phyloP scores from a whole-genome alignment of 768 basidiomycete species.

The Phallus indusiatus region DNA sequence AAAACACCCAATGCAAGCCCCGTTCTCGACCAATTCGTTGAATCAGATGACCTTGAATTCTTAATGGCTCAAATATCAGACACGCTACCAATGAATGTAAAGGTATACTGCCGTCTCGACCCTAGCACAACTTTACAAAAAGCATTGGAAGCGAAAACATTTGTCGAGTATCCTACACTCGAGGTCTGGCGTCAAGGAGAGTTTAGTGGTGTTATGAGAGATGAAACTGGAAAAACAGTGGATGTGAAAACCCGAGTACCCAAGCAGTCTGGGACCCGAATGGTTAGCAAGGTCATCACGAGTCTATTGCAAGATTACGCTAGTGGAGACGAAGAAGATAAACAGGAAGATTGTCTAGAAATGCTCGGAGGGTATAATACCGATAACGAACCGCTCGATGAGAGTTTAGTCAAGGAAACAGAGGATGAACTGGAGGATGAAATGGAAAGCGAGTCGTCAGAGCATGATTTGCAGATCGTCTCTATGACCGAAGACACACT shows the following conservation, averaged over 20 bases:
- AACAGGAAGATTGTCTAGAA: neutral
- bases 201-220: conserved; percentile 54
- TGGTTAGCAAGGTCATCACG: conserved; percentile 44
- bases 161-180: conserved; percentile 79
- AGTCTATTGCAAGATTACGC: conserved; percentile 53
- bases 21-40: conserved; percentile 35
- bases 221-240: conserved; percentile 37
- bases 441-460: too few species aligned
- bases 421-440: too few species aligned
- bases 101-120: conserved; percentile 51
- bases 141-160: conserved; percentile 49
- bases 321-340: conserved; percentile 28
- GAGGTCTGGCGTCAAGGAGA: conserved; percentile 58
- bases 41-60: conserved; percentile 51
- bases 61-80: conserved; percentile 35
- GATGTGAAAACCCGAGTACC: conserved; percentile 15
- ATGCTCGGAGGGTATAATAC: too few species aligned
- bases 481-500: neutral
- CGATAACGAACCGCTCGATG: too few species aligned
- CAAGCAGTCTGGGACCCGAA: conserved; percentile 53
- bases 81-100: neutral
- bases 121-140: conserved; percentile 34
- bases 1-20: conserved; percentile 45
- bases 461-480: too few species aligned
- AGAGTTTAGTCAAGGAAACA: too few species aligned